These are phyloP conservation scores for Dictyostelium intermedium DNA, from an alignment of 78 protist genomes.

Conservation along the genomic window DNA sequence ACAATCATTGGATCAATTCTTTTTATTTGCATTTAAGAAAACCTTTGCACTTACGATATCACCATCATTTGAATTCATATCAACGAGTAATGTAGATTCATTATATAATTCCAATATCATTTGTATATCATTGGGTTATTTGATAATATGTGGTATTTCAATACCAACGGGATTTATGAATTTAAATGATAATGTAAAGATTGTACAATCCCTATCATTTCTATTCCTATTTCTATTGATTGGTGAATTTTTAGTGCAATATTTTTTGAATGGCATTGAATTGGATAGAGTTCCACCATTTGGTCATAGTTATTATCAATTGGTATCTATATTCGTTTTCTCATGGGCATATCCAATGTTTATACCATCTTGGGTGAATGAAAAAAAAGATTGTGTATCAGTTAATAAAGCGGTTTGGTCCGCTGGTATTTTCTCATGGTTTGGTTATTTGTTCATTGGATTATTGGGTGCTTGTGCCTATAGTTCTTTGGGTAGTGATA, in stretches of 20 bases:
- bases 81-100: neutral
- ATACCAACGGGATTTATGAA: conserved; percentile 48
- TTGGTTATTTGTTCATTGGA: conserved; percentile 32
- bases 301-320: conserved; percentile 38
- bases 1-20: conserved; percentile 54
- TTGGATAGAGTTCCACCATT: conserved; percentile 27
- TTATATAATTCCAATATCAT: neutral
- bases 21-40: conserved; percentile 27
- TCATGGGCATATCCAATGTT: conserved; percentile 75
- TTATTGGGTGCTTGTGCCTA: conserved; percentile 29
- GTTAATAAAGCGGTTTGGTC: conserved; percentile 42
- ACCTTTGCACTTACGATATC: conserved; percentile 13
- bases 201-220: conserved; percentile 40
- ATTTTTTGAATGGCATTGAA: conserved; percentile 19
- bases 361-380: conserved; percentile 47
- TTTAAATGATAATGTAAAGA: conserved; percentile 52
- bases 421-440: conserved; percentile 41
- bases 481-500: conserved; percentile 10
- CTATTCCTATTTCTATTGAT: conserved; percentile 41
- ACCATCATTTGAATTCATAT: neutral
- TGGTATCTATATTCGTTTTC: conserved; percentile 52
- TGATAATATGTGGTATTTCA: conserved; percentile 28
- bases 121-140: conserved; percentile 34
- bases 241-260: conserved; percentile 52
- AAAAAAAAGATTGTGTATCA: conserved; percentile 7